These are phyloP conservation scores for Helotiales sp. DNA, from an alignment of 2,329 filamentous ascomycete genomes.

Conservation along the genomic window DNA sequence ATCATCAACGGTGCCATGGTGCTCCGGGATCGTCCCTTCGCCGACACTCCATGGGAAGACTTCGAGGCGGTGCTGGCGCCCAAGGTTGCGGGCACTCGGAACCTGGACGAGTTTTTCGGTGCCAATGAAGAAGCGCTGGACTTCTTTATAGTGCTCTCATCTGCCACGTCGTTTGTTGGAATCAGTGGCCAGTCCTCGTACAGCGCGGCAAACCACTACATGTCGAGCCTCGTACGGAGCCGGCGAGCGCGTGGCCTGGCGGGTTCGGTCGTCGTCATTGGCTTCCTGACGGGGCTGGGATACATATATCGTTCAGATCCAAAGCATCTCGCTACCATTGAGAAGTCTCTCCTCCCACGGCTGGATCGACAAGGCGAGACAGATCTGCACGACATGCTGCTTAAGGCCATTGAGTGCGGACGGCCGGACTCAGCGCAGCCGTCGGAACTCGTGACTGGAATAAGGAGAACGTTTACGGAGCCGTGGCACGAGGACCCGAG, in stretches of 20 bases:
- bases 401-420: neutral
- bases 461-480: neutral
- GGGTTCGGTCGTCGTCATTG: neutral
- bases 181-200: slow-evolving; percentile 45
- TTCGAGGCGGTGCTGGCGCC: slow-evolving; percentile 35
- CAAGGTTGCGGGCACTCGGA: slow-evolving; percentile 44
- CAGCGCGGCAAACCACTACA: slow-evolving; percentile 45
- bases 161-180: slow-evolving; percentile 43
- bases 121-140: slow-evolving; percentile 39
- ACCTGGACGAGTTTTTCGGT: slow-evolving; percentile 44
- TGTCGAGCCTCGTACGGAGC: neutral
- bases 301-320: neutral
- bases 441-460: neutral
- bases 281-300: neutral
- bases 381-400: neutral
- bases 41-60: slow-evolving; percentile 38
- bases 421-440: neutral
- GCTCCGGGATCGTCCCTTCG: slow-evolving; percentile 45
- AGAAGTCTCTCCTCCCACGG: neutral
- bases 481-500: neutral
- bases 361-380: neutral
- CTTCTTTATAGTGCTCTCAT: slow-evolving; percentile 51
- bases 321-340: neutral
- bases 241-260: neutral
- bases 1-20: slow-evolving; percentile 53